These are phyloP conservation scores for Trichoderma gamsii DNA, from an alignment of 495 filamentous ascomycete species.

Conservation along the genomic window DNA sequence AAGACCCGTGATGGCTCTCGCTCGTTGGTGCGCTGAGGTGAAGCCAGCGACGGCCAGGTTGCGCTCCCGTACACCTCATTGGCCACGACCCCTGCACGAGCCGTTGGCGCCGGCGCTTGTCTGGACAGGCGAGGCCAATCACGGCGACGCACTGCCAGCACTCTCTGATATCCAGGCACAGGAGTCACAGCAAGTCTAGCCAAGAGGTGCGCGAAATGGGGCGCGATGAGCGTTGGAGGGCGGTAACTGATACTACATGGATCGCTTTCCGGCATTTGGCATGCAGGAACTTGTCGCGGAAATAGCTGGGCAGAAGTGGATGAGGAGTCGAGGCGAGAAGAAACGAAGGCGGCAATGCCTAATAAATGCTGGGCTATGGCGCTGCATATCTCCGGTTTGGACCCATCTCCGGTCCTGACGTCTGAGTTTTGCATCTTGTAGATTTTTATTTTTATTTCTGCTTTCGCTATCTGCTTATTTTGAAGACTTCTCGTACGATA, in stretches of 20 bases:
- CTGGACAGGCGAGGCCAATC: constrained; percentile 5
- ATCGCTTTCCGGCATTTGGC: neutral
- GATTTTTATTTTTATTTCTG: neutral
- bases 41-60: neutral
- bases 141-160: neutral
- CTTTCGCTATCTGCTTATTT: neutral
- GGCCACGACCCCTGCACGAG: neutral
- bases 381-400: neutral
- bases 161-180: neutral
- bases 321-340: neutral
- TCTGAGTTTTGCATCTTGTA: neutral
- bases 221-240: neutral
- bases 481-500: neutral
- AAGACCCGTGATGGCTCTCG: neutral
- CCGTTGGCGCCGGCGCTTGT: constrained; percentile 10
- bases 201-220: neutral
- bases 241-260: constrained; percentile 10
- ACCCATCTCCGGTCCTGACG: neutral
- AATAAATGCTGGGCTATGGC: neutral
- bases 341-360: neutral
- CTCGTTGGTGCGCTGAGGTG: neutral
- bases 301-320: neutral
- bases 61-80: constrained; percentile 3
- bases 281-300: neutral
- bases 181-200: neutral